A percentile compares a stretch with the other conserved stretches of the same genome.
Evolutionary conservation across 148 eudicot genomes (phyloP).

Genomic region (Tetragonia tetragonoides): DNA sequence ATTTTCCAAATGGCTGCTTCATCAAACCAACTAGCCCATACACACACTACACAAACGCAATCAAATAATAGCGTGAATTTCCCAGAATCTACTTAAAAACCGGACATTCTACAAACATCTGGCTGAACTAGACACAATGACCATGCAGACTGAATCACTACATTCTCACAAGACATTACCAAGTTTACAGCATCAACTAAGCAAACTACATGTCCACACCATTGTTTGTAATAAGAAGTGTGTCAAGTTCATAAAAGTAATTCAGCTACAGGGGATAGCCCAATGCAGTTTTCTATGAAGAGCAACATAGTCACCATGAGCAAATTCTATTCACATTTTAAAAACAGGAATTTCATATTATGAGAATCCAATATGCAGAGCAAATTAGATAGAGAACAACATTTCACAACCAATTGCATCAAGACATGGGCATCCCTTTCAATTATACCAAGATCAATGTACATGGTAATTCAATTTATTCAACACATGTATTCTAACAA

Average conservation of each 20-base stretch:
- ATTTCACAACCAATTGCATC: neutral
- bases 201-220: too few relatives aligned
- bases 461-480: conserved; percentile 7
- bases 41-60: neutral
- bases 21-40: neutral
- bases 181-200: neutral
- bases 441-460: conserved; percentile 1
- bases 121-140: neutral
- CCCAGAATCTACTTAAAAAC: neutral
- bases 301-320: neutral
- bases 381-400: neutral
- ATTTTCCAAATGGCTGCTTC: neutral
- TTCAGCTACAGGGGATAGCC: neutral
- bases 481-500: neutral
- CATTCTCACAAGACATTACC: neutral
- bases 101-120: neutral
- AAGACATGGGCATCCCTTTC: neutral
- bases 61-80: neutral
- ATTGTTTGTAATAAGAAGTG: neutral
- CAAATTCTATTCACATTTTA: neutral
- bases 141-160: neutral
- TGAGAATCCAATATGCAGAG: neutral
- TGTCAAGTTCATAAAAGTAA: neutral
- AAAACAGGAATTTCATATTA: neutral
- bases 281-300: neutral